These are phyloP conservation scores for Phtheirospermum japonicum DNA, from an alignment of 257 asterid species.

Conservation along the genomic window DNA sequence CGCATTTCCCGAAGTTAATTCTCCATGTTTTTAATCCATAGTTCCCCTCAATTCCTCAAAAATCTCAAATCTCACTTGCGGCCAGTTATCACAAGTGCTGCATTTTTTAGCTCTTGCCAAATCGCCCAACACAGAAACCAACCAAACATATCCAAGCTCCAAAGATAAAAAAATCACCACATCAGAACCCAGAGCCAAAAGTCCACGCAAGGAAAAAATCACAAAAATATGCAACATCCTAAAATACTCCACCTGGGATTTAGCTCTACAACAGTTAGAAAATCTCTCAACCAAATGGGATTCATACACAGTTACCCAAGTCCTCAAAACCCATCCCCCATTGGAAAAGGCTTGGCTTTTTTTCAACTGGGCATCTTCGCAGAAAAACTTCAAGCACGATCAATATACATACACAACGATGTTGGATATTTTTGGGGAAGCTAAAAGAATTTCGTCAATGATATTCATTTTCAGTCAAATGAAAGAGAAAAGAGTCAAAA, in stretches of 20 bases:
- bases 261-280: conserved; percentile 61
- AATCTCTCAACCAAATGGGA: conserved; percentile 71
- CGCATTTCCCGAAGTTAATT: background rate
- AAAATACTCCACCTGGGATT: conserved; percentile 79
- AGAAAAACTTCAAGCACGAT: conserved; percentile 71
- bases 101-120: background rate
- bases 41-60: background rate
- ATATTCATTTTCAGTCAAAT: conserved; percentile 60
- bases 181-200: conserved; percentile 34
- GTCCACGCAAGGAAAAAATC: conserved; percentile 53
- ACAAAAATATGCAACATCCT: conserved; percentile 54
- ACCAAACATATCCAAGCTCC: background rate
- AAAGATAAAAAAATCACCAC: conserved; percentile 27
- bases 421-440: conserved; percentile 96
- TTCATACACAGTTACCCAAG: conserved; percentile 83
- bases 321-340: conserved; percentile 91
- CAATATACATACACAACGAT: conserved; percentile 90
- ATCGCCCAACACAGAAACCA: background rate
- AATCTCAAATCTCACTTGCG: background rate
- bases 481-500: conserved; percentile 67
- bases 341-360: conserved; percentile 93
- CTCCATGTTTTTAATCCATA: background rate
- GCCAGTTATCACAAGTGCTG: background rate
- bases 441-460: conserved; percentile 77
- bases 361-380: conserved; percentile 75